phyloP scores from a whole-genome alignment of 371 early-diverging fungal species.

The Rhizopus arrhizus region DNA sequence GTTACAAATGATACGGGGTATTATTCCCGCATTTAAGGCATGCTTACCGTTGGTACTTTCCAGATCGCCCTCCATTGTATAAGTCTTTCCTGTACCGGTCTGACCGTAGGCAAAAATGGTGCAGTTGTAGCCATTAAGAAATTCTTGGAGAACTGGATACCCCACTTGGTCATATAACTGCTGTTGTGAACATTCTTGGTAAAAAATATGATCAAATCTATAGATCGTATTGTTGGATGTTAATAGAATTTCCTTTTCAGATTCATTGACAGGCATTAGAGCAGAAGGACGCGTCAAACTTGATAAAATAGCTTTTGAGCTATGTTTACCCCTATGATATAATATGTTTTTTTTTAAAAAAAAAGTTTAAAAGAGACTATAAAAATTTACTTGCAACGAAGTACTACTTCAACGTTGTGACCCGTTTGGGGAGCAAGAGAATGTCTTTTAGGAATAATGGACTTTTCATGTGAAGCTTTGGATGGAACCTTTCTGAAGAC shows the following conservation, averaged over 20 bases:
- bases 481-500: too few relatives aligned
- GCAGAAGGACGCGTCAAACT: neutral
- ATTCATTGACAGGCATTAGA: slow-evolving; percentile 27
- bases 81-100: slow-evolving; percentile 93
- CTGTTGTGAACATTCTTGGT: slow-evolving; percentile 79
- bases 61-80: slow-evolving; percentile 87
- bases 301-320: neutral
- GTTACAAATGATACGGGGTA: slow-evolving; percentile 83
- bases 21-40: slow-evolving; percentile 73
- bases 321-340: neutral
- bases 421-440: neutral
- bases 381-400: neutral
- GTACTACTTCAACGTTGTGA: slow-evolving; percentile 1
- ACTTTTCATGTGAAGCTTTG: too few relatives aligned
- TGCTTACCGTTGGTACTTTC: slow-evolving; percentile 38
- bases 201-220: slow-evolving; percentile 93
- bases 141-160: slow-evolving; percentile 81
- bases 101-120: slow-evolving; percentile 97
- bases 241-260: slow-evolving; percentile 30
- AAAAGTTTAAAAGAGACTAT: neutral
- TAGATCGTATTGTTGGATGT: slow-evolving; percentile 67
- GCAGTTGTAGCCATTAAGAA: slow-evolving; percentile 82
- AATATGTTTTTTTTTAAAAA: neutral
- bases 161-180: slow-evolving; percentile 84
- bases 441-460: neutral